A percentile compares a stretch with the other conserved stretches of the same genome.
These are phyloP conservation scores for Fusarium neocosmosporiellum DNA, from an alignment of 2,329 filamentous ascomycete genomes.

Conservation along the genomic window DNA sequence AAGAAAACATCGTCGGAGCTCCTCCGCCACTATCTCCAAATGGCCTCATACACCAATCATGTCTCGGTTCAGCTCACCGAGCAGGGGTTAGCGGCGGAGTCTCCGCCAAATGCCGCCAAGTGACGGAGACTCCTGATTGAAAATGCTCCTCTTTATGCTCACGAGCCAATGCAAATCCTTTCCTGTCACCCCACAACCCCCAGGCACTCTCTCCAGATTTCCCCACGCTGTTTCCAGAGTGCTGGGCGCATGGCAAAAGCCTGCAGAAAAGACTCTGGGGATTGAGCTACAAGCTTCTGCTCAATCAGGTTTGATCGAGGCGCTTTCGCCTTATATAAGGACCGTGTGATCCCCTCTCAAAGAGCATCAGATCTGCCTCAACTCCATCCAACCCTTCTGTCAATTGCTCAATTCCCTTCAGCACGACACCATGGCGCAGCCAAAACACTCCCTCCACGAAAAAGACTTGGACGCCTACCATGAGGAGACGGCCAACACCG, in stretches of 20 bases:
- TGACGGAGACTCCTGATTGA: conserved; percentile 21
- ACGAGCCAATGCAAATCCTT: conserved; percentile 19
- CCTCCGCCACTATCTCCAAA: background rate
- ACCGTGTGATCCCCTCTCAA: background rate
- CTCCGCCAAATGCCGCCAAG: background rate
- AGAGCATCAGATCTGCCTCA: background rate
- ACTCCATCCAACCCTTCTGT: background rate
- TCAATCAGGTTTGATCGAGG: background rate
- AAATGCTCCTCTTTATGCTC: background rate
- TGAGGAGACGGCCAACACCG: conserved; percentile 38
- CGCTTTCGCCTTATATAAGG: conserved; percentile 25
- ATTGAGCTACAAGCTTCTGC: background rate
- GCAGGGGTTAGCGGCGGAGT: background rate
- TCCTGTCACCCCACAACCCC: conserved; percentile 26
- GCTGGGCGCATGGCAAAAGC: conserved; percentile 5
- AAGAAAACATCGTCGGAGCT: conserved; percentile 5
- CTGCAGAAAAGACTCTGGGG: conserved; percentile 8
- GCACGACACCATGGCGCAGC: conserved; percentile 38
- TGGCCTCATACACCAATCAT: conserved; percentile 2
- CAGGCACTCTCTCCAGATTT: conserved; percentile 24
- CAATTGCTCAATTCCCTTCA: background rate
- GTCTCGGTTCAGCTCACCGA: background rate
- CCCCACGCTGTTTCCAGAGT: conserved; percentile 12
- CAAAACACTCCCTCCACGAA: conserved; percentile 18
- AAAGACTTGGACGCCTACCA: conserved; percentile 40